Base-by-base conservation (phyloP, 2,329 filamentous ascomycete species). In the Dactylellina leptospora region DNA sequence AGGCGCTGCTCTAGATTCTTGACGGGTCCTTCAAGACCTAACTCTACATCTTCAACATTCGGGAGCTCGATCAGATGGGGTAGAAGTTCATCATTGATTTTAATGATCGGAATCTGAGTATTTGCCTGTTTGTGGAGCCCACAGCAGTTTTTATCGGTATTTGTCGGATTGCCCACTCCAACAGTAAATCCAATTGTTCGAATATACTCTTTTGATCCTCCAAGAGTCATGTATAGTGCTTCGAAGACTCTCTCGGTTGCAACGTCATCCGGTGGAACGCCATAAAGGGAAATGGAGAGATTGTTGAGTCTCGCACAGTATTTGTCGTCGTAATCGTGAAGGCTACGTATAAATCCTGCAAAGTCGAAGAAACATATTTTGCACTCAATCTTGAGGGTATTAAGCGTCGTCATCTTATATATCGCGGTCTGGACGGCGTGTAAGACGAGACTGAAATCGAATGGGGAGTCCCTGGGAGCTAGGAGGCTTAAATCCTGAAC, bases 191-290 rank as follows among this genome's bases (percentile, higher is more conserved):
- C 45, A 4, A 70, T n/a, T 8, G 33, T 44, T 25, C 40, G 61
- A 3, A 70, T 33, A 27, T 28, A 33, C 1, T 62, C 48, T 30
- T 61, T 61, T 2, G 64, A 45, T 4, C 23, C 47, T 1, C 33
- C 56, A 6, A 70, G n/a, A 2, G 40, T 50, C 16, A 56, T 56
- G 13, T 62, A 56, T 0, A 70, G 40, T 13, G 64, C 64, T 25
- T 70, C 64, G 22, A 70, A 61, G 18, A 70, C 16, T 18, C 40
- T 55, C 16, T 61, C 55, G 13, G 53, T 70, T 11, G 48, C 36
- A 1, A 40, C 22, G 9, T 56, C 44, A 1, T 56, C 64, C 9
- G 61, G 30, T 1, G 18, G 20, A 25, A 70, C 38, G 5, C 64
- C 64, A 13, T 70, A 16, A n/a, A 70, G 20, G 6, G 56, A 61